Conservation (phyloP, 768 basidiomycete species). For the Amanita muscaria region DNA sequence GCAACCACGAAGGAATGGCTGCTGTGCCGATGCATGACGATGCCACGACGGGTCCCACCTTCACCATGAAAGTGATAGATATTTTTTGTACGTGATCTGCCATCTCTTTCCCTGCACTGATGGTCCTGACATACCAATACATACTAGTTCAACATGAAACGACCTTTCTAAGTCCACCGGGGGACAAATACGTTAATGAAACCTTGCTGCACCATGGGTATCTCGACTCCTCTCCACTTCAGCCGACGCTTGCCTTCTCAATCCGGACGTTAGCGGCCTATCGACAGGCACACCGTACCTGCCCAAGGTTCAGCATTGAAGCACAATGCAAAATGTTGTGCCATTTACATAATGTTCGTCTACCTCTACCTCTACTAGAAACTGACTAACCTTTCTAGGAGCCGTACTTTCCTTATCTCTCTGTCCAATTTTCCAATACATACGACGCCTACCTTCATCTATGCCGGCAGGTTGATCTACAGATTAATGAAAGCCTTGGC, state of each 20-base stretch:
- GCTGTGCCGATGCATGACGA: too few relatives aligned
- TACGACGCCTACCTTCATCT: slow-evolving; percentile 8
- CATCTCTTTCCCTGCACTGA: too few relatives aligned
- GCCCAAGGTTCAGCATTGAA: slow-evolving; percentile 10
- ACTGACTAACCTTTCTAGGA: not conserved
- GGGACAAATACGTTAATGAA: too few relatives aligned
- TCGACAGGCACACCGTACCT: slow-evolving; percentile 8
- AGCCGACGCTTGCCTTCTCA: slow-evolving; percentile 7
- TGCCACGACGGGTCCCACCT: too few relatives aligned
- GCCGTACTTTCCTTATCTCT: not conserved
- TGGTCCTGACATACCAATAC: too few relatives aligned
- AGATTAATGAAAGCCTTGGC: not conserved
- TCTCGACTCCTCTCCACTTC: slow-evolving; percentile 8
- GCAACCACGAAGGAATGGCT: too few relatives aligned
- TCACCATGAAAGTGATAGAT: too few relatives aligned
- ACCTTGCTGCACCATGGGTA: slow-evolving; percentile 9
- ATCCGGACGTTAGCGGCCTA: slow-evolving; percentile 1
- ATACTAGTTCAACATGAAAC: too few relatives aligned
- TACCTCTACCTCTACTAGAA: not conserved
- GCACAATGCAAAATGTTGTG: slow-evolving; percentile 10
- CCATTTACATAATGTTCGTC: slow-evolving; percentile 11
- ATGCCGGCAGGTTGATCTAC: not conserved
- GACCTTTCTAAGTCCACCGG: too few relatives aligned
- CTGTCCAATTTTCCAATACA: not conserved
- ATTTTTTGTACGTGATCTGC: too few relatives aligned